phyloP scores from a whole-genome alignment of 345 rosid genomes.

The Syzygium jambos region DNA sequence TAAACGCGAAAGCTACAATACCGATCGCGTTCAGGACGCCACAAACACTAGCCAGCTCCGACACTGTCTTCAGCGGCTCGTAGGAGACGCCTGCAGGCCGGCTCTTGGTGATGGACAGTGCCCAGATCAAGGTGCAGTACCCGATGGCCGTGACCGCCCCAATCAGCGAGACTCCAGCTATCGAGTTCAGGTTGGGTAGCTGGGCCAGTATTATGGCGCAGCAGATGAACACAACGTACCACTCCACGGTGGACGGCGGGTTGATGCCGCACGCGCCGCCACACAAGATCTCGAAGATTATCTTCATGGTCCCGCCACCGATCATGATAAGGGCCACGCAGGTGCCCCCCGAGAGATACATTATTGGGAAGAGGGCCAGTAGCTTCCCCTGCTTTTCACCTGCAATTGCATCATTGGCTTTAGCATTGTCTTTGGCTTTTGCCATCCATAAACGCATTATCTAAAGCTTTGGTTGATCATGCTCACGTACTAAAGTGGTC shows the following conservation, averaged over 20 bases:
- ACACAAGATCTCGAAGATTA: constrained; percentile 28
- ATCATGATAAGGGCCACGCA: constrained; percentile 45
- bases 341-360: constrained; percentile 60
- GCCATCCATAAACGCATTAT: background rate
- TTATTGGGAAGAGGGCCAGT: constrained; percentile 41
- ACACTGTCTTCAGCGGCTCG: constrained; percentile 8
- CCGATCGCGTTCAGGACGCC: constrained; percentile 36
- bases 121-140: constrained; percentile 45
- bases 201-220: constrained; percentile 35
- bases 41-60: constrained; percentile 10
- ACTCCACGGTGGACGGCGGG: constrained; percentile 22
- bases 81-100: constrained; percentile 20
- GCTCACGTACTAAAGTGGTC: background rate
- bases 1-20: constrained; percentile 44
- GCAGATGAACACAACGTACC: constrained; percentile 41
- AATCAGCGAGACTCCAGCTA: constrained; percentile 50
- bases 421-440: background rate
- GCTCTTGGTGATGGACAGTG: constrained; percentile 15
- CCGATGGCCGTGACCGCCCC: constrained; percentile 52
- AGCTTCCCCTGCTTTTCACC: constrained; percentile 46
- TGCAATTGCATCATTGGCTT: constrained; percentile 3
- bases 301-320: constrained; percentile 42
- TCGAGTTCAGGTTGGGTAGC: constrained; percentile 58
- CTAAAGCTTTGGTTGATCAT: background rate
- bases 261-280: constrained; percentile 13